Base-by-base conservation (phyloP, 2,329 filamentous ascomycete genomes). In the Aspergillus nomiae region DNA sequence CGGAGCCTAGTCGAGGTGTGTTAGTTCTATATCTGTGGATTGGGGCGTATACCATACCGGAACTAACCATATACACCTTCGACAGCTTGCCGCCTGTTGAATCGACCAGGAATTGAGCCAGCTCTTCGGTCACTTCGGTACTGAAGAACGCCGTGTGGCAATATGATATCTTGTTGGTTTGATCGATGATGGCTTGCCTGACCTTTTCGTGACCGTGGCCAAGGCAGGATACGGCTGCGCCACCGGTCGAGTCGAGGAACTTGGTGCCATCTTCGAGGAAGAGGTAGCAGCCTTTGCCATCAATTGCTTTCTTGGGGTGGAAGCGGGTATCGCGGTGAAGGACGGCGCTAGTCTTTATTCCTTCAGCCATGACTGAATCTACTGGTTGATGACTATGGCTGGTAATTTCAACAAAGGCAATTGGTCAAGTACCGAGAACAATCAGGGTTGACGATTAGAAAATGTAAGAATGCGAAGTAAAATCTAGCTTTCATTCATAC, bases 231-330 rank as follows among this genome's bases (percentile, higher is more conserved):
- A 93, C 90, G 26, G 89, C 90, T 3, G 91, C 89, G 24, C 92
- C 92, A 32, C 89, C 86, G 24, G 89, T 90, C 1, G 87, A 89
- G 74, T 95, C 92, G 16, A 93, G 84, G 50, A 95, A 84, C 38
- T 78, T 80, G 28, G 84, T 82, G 1, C 88, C 89, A 71, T 83
- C 81, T 67, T 79, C 78, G 1, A 87, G 77, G 38, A 79, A 76
- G n/a, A 88, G 75, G 63, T 83, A 84, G 66, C 82, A 80, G 12
- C 84, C 85, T 60, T 80, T 74, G 6, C 81, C 86, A 0, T 78
- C 81, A 11, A 80, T 72, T 5, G 85, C 84, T 56, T 75, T 78
- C 57, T 78, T 74, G n/a, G 85, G 82, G 24, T 78, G 64, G 34
- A 78, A 69, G 59, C 80, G 80, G 2, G 85, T 79, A 58, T 82